Evolutionary conservation across 345 rosid genomes (phyloP), one percentile per base, ranked within the genome.

Genomic region (Citrus sinensis): DNA sequence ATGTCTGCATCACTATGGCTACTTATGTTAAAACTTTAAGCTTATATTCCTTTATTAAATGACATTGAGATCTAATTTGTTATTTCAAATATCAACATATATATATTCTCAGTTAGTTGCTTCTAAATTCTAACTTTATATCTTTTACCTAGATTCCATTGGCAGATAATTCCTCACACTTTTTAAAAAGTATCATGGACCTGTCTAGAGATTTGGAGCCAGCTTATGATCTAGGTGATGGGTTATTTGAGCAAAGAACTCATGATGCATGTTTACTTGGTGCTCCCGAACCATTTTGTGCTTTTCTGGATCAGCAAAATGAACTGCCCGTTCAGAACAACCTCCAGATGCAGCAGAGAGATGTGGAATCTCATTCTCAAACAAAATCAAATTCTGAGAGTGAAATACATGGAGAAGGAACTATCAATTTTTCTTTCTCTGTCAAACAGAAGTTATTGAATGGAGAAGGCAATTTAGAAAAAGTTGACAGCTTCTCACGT

Each of bases 401-500:
- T 76, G 86, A 86, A 69, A 34, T 75, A n/a, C 46, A 84, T 79
- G 67, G 74, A 62, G 93, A 88, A 77, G 85, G 90, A 72, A 91
- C 80, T 81, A 75, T 78, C 78, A 86, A 81, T 79, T 79, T 75
- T 71, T 19, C 81, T 74, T 77, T 85, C 2, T 20, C 86, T 69
- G 71, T 79, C 39, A 93, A 84, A 85, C 87, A 83, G 74, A 77
- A 87, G 61, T 87, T 94, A 55, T 71, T 89, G 32, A 88, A 88
- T 75, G 85, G 83, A 40, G 92, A 89, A 68, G 90, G 93, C 54
- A 83, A 90, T 80, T 84, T 94, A 86, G 91, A 90, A 79, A 93
- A 94, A 80, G 97, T 92, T 61, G 98, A 94, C 76, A 94, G 98
- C 85, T 94, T 94, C 79, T 90, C 97, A 76, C 88, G 97, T 39